Evolutionary conservation across 805 yeast genomes (phyloP).

Genomic region (Candida ascalaphidarum): DNA sequence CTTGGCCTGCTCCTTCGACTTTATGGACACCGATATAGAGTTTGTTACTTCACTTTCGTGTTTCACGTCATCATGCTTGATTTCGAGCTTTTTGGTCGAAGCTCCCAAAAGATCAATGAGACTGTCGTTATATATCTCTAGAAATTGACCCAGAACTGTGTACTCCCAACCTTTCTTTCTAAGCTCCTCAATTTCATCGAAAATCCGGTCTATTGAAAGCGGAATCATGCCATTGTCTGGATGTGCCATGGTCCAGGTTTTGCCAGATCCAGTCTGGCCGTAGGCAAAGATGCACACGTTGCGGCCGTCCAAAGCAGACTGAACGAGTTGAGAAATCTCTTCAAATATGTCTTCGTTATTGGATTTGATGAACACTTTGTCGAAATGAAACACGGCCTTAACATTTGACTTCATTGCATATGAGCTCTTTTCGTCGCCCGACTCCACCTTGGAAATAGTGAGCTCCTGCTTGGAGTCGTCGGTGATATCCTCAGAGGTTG

Average conservation of each 20-base stretch:
- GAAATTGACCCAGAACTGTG: conserved; percentile 59
- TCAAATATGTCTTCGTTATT: conserved; percentile 63
- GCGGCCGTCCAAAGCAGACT: conserved; percentile 33
- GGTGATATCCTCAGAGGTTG: conserved; percentile 11
- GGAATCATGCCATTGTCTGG: conserved; percentile 74
- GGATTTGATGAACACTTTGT: conserved; percentile 56
- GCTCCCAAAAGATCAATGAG: conserved; percentile 57
- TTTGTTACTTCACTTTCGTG: conserved; percentile 57
- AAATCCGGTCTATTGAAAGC: conserved; percentile 62
- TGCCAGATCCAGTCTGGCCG: conserved; percentile 64
- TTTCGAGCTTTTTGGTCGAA: conserved; percentile 43
- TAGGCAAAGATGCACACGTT: conserved; percentile 36
- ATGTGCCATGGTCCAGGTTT: conserved; percentile 82
- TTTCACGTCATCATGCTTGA: conserved; percentile 54
- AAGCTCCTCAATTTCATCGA: conserved; percentile 42
- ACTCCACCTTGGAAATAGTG: conserved; percentile 13
- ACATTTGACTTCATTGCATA: no score
- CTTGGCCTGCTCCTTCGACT: conserved; percentile 40
- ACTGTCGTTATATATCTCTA: conserved; percentile 84
- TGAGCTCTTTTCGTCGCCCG: conserved; percentile 7
- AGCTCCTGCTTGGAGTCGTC: conserved; percentile 28
- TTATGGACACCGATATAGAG: conserved; percentile 40
- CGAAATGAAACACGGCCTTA: conserved; percentile 69
- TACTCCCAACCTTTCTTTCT: conserved; percentile 56
- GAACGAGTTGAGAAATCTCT: conserved; percentile 80